Base-by-base conservation (phyloP, 177 flowering plant species). In the Vitis hybrid region DNA sequence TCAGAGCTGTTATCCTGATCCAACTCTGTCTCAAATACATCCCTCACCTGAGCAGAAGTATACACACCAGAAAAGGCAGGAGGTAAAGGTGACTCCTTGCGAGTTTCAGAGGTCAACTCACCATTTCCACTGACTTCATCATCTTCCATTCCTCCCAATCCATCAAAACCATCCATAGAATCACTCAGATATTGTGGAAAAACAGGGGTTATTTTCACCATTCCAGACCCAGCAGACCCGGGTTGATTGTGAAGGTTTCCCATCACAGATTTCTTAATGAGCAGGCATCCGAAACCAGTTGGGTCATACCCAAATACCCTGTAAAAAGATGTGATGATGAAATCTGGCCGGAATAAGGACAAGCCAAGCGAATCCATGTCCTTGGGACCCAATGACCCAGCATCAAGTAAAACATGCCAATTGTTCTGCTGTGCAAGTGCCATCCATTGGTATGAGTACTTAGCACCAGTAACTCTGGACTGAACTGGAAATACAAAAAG, bases 381-480 rank as follows among this genome's bases (percentile, higher is more conserved):
- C 77, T 95, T 95, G 3, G 99, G 99, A 56, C 99, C 99, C 78
- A 95, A 81, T 8, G 99, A 85, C 10, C 99, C 99, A 19, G 99
- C 99, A 84, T 95, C 99, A 66, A 95, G 94, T 80, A 91, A 85
- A 9, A 95, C 98, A 80, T 95, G 99, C 99, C 99, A 95, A 74
- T 93, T 86, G 80, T 95, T 95, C 83, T 95, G 99, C 79, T 95
- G 99, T 26, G 99, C 99, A 71, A 95, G 69, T 19, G 99, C 98
- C 99, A 95, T 95, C 99, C 99, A 95, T 68, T 95, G 99, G 74
- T 95, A 95, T 1, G 99, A 95, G 80, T 95, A 95, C 80, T 93
- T 95, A 0, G 98, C 86, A 55, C 99, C 99, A 12, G 95, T 93
- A 5, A 95, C 98, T 64, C 99, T 84, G 3, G 99, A 95, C 82